A percentile compares a stretch with the other conserved stretches of the same genome.
These are phyloP conservation scores for Phytophthora colocasiae DNA, from an alignment of 352 stramenopile species.

Conservation along the genomic window DNA sequence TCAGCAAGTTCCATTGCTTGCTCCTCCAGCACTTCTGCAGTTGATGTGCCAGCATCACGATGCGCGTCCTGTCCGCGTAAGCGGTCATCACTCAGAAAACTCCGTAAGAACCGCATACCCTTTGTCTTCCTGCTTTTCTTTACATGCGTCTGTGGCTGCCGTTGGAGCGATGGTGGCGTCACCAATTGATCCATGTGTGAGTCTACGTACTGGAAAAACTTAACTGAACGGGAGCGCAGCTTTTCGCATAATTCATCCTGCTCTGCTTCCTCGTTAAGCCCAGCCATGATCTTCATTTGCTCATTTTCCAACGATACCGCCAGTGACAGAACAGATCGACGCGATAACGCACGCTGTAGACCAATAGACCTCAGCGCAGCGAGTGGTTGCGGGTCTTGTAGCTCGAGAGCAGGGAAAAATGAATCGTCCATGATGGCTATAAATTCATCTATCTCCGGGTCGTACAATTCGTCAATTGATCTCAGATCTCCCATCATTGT, in stretches of 20 bases:
- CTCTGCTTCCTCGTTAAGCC: slow-evolving; percentile 10
- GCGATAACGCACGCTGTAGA: slow-evolving; percentile 69
- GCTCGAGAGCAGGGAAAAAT: slow-evolving; percentile 68
- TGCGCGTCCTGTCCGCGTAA: slow-evolving; percentile 11
- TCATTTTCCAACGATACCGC: slow-evolving; percentile 68
- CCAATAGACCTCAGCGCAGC: slow-evolving; percentile 66
- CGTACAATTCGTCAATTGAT: slow-evolving; percentile 69
- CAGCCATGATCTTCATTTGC: slow-evolving; percentile 44
- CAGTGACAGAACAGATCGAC: slow-evolving; percentile 66
- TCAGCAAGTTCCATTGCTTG: slow-evolving; percentile 46
- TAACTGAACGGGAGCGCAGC: slow-evolving; percentile 46
- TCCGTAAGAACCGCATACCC: slow-evolving; percentile 62
- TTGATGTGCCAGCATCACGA: slow-evolving; percentile 1
- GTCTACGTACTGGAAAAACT: slow-evolving; percentile 79
- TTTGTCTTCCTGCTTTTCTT: slow-evolving; percentile 59
- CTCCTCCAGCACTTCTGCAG: slow-evolving; percentile 41
- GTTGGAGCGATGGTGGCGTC: slow-evolving; percentile 27
- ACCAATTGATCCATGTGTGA: slow-evolving; percentile 61
- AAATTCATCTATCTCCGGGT: slow-evolving; percentile 79
- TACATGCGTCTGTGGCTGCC: slow-evolving; percentile 31
- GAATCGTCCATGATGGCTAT: slow-evolving; percentile 70
- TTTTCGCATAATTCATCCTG: slow-evolving; percentile 28
- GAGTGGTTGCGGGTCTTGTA: slow-evolving; percentile 64
- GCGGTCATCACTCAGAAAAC: slow-evolving; percentile 51
- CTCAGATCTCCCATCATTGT: slow-evolving; percentile 62